Conservation (phyloP, 2,329 filamentous ascomycete genomes). For the Talaromyces marneffei region DNA sequence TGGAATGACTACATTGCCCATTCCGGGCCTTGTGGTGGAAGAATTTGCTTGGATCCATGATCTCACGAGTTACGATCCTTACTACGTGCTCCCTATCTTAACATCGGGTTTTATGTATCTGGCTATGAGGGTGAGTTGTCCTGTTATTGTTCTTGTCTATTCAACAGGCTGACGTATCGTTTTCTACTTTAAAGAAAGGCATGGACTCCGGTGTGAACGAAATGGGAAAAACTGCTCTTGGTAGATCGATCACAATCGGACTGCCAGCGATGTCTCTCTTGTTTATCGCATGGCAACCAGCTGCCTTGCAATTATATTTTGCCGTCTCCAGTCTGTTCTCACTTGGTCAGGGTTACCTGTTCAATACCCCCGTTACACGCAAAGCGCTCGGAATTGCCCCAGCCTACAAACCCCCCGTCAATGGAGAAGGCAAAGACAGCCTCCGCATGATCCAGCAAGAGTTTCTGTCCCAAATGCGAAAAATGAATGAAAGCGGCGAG, state of each 20-base stretch:
- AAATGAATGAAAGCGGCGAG: slow-evolving; percentile 5
- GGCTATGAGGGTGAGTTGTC: slow-evolving; percentile 52
- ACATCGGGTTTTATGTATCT: slow-evolving; percentile 54
- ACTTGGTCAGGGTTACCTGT: slow-evolving; percentile 41
- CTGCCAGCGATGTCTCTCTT: slow-evolving; percentile 50
- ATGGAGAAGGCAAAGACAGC: slow-evolving; percentile 3
- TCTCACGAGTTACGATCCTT: slow-evolving; percentile 70
- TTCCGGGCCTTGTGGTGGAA: slow-evolving; percentile 68
- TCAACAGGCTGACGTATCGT: background rate
- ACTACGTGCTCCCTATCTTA: slow-evolving; percentile 63
- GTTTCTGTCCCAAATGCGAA: slow-evolving; percentile 8
- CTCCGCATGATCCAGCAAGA: slow-evolving; percentile 6
- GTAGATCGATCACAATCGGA: slow-evolving; percentile 33
- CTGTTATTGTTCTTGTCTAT: background rate
- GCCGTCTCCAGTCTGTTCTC: slow-evolving; percentile 36
- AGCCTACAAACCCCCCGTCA: background rate
- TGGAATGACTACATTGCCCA: slow-evolving; percentile 69
- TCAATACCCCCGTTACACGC: slow-evolving; percentile 35
- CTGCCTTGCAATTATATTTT: slow-evolving; percentile 60
- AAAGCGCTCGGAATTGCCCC: slow-evolving; percentile 22
- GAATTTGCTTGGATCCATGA: slow-evolving; percentile 74
- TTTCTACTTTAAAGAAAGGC: slow-evolving; percentile 27
- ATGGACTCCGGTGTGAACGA: slow-evolving; percentile 27
- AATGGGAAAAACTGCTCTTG: slow-evolving; percentile 21
- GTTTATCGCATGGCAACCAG: slow-evolving; percentile 52